Conservation (phyloP, 257 asterid genomes). For the Misopates orontium region DNA sequence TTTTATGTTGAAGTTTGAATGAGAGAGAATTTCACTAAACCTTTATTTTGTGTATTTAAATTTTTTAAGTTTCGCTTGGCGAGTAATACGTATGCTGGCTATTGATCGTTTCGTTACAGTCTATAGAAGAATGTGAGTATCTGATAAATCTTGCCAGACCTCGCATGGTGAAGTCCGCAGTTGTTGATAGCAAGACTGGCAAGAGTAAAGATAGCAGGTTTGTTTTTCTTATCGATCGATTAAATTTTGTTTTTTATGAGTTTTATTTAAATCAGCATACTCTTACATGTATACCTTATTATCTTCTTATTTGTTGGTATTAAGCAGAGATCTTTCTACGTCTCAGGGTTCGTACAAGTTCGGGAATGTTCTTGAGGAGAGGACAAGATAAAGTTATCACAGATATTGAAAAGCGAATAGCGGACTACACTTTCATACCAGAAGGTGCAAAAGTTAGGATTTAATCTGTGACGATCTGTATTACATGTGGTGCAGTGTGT, state of each 20-base stretch:
- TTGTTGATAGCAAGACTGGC: slow-evolving; percentile 76
- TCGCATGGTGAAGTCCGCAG: slow-evolving; percentile 66
- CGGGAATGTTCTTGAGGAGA: slow-evolving; percentile 68
- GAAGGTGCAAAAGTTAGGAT: slow-evolving; percentile 44
- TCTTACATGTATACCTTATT: slow-evolving; percentile 1
- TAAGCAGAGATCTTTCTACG: slow-evolving; percentile 20
- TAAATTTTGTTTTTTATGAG: not conserved
- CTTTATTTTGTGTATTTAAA: slow-evolving; percentile 5
- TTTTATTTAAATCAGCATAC: slow-evolving; percentile 5
- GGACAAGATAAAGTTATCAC: slow-evolving; percentile 61
- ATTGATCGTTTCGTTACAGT: slow-evolving; percentile 42
- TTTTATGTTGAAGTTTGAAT: no score
- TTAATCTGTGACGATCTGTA: not conserved
- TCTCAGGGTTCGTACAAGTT: slow-evolving; percentile 86
- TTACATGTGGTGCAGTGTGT: slow-evolving; percentile 1
- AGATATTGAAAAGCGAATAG: slow-evolving; percentile 71
- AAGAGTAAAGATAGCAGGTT: slow-evolving; percentile 77
- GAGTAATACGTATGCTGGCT: slow-evolving; percentile 12
- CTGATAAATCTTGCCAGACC: slow-evolving; percentile 72
- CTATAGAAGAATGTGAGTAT: slow-evolving; percentile 81
- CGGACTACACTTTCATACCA: slow-evolving; percentile 71
- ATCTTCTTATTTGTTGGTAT: not conserved
- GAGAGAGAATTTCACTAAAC: no score
- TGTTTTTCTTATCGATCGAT: slow-evolving; percentile 28
- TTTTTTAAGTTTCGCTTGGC: slow-evolving; percentile 11